Evolutionary conservation across 306 rosid species (phyloP), one percentile per base, ranked within the genome.

Genomic region (Heteromeles arbutifolia): DNA sequence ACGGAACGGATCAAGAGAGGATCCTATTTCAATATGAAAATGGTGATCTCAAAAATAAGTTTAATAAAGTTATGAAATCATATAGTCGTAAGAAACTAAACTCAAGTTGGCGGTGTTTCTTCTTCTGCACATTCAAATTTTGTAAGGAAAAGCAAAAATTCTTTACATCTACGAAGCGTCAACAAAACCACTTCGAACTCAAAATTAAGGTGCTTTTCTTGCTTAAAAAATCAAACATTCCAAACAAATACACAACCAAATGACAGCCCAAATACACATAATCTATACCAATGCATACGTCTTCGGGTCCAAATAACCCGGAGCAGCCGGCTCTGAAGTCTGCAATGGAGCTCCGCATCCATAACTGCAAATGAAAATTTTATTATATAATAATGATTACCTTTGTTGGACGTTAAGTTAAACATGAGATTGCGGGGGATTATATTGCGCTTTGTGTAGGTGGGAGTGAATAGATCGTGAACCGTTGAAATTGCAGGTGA

Each of bases 281-380:
- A n/a, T 44, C n/a, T 6, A 54, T 89, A 89, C 97, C 91, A 91
- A 77, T 74, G 85, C 86, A 72, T 87, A 91, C n/a, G 96, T 88
- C 67, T 90, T 89, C 0, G 65, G 70, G 71, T 91, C 91, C 3
- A 88, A 96, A 56, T 79, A 94, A 19, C 98, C 97, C 79, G 96
- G 98, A 21, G 93, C 85, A 26, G 90, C 97, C 3, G 39, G 44
- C 5, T 94, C 95, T 26, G 81, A 76, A 57, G 90, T 94, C 73
- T 94, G 98, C 69, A 94, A 82, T 44, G 95, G 95, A 82, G 97
- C 97, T 18, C 98, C 98, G 11, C 97, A 94, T 22, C 98, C 98
- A 67, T 94, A 90, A 74, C 98, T 90, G 71, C 74, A 31, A 4
- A 31, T 4, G 32, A 31, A 31, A 31, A 4, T 31, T 31, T 31